Evolutionary conservation across 2,329 filamentous ascomycete species (phyloP).

Genomic region (Madurella fahalii): DNA sequence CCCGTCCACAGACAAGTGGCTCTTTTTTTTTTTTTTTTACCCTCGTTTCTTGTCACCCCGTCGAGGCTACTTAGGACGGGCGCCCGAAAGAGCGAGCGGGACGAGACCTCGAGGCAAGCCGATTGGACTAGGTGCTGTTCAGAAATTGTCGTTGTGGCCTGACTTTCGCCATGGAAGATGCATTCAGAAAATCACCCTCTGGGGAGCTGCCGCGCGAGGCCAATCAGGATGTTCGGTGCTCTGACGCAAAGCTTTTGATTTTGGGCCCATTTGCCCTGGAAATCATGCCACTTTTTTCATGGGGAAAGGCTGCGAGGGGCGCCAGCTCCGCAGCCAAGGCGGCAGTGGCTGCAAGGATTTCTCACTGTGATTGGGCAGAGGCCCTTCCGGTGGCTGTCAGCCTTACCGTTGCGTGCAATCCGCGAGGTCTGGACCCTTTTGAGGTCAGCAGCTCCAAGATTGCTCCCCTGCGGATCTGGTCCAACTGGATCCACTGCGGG

Average conservation of each 20-base stretch:
- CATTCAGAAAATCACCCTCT: slow-evolving; percentile 9
- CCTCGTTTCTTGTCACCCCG: neutral
- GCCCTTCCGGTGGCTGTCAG: slow-evolving; percentile 20
- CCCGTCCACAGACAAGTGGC: no score
- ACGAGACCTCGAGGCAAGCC: neutral
- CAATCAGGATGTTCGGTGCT: slow-evolving; percentile 22
- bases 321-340: slow-evolving; percentile 22
- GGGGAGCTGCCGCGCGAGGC: slow-evolving; percentile 6
- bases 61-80: neutral
- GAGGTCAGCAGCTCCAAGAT: neutral
- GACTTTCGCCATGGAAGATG: slow-evolving; percentile 19
- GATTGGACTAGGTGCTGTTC: slow-evolving; percentile 14
- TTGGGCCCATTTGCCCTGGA: slow-evolving; percentile 25
- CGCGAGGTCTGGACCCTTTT: slow-evolving; percentile 14
- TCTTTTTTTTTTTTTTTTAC: neutral
- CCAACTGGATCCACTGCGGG: slow-evolving; percentile 7
- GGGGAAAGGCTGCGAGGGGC: slow-evolving; percentile 18
- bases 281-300: slow-evolving; percentile 30
- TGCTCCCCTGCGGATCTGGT: neutral
- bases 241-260: slow-evolving; percentile 24
- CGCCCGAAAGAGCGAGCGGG: neutral
- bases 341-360: slow-evolving; percentile 21
- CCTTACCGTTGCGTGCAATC: slow-evolving; percentile 13
- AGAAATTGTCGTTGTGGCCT: slow-evolving; percentile 22
- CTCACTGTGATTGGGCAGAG: slow-evolving; percentile 10